Percentiles rank a stretch among this genome's conserved stretches.
Evolutionary conservation across 441 rosid species (phyloP).

Genomic region (Sinapis alba): DNA sequence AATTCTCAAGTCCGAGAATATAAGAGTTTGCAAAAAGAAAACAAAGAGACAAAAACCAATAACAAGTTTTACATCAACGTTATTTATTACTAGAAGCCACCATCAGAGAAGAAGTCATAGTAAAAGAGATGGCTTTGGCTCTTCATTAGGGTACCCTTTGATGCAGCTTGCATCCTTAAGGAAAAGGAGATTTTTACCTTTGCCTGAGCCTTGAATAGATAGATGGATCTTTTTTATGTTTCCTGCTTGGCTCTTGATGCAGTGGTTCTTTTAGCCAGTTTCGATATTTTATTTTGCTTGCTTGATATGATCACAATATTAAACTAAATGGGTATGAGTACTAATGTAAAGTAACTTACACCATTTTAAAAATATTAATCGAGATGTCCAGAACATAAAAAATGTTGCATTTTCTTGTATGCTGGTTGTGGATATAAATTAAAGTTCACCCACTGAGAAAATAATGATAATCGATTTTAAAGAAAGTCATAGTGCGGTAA

Average conservation of each 20-base stretch:
- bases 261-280: background rate
- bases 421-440: background rate
- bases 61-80: background rate
- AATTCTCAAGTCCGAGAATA: background rate
- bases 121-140: background rate
- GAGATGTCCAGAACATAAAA: background rate
- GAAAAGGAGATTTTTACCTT: background rate
- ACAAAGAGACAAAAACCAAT: background rate
- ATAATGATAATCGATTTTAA: background rate
- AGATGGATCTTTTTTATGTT: background rate
- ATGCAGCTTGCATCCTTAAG: background rate
- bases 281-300: background rate
- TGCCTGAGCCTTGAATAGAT: background rate
- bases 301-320: background rate
- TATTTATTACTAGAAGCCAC: background rate
- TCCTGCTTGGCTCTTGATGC: background rate
- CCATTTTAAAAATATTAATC: background rate
- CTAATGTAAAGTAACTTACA: background rate
- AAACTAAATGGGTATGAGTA: background rate
- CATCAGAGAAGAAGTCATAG: background rate
- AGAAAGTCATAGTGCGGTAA: background rate
- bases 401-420: background rate
- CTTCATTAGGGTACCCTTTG: background rate
- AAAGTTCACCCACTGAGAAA: background rate
- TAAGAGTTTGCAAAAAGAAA: background rate